phyloP scores from a whole-genome alignment of 2,329 filamentous ascomycete species.

The Cadophora malorum region DNA sequence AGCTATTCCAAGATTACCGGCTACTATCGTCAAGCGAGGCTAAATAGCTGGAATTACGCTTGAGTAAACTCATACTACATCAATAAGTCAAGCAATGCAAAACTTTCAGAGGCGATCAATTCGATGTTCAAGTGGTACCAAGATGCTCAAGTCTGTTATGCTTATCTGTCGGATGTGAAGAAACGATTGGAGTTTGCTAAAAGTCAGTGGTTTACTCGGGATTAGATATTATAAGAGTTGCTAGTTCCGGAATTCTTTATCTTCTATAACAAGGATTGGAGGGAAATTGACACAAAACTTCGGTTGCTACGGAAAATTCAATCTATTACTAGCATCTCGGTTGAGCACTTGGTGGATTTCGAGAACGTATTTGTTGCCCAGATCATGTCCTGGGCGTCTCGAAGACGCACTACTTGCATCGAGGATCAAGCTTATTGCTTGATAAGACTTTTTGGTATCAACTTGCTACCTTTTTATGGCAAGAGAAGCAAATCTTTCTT shows the following conservation, averaged over 20 bases:
- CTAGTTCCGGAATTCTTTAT: background rate
- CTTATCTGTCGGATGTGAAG: conserved; percentile 11
- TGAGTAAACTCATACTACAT: conserved; percentile 21
- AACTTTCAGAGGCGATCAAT: conserved; percentile 18
- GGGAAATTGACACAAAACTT: background rate
- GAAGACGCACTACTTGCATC: background rate
- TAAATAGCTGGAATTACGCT: conserved; percentile 13
- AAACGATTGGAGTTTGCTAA: background rate
- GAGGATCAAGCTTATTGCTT: conserved; percentile 18
- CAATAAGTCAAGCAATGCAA: conserved; percentile 18
- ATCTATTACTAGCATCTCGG: background rate
- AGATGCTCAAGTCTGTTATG: conserved; percentile 16
- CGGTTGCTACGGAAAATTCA: background rate
- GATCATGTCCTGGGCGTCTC: conserved; percentile 23
- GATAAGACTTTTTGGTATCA: conserved; percentile 17
- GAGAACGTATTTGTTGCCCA: background rate
- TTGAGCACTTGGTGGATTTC: background rate
- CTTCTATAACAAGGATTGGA: conserved; percentile 2
- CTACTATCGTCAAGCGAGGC: background rate
- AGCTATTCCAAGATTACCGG: conserved; percentile 9
- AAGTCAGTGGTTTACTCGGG: conserved; percentile 7
- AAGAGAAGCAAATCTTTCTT: conserved; percentile 12
- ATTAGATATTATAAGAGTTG: background rate
- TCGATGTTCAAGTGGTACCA: conserved; percentile 18
- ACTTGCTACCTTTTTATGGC: conserved; percentile 10